Percentiles rank a stretch among this genome's conserved stretches.
These are phyloP conservation scores for Russula compacta DNA, from an alignment of 768 basidiomycete species.

Conservation along the genomic window DNA sequence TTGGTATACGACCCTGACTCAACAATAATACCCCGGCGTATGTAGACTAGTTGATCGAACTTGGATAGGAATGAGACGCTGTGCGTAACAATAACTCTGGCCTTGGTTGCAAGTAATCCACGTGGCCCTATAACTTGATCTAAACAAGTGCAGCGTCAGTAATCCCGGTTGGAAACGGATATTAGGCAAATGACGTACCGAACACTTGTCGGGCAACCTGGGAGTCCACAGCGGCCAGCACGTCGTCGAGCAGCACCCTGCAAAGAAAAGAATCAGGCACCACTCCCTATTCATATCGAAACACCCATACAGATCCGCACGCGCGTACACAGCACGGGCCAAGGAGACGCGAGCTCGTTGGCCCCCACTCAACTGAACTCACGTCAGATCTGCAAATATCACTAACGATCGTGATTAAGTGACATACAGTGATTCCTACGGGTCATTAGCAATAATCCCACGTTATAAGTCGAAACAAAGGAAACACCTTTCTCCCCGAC, in stretches of 20 bases:
- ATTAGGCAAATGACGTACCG: slow-evolving; percentile 32
- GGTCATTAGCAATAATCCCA: slow-evolving; percentile 21
- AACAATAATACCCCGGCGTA: slow-evolving; percentile 75
- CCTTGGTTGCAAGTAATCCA: slow-evolving; percentile 75
- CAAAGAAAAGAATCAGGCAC: neutral
- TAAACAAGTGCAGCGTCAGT: slow-evolving; percentile 24
- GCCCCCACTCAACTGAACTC: slow-evolving; percentile 61
- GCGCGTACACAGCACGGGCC: slow-evolving; percentile 84
- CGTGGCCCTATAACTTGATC: slow-evolving; percentile 82
- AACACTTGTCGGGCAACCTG: slow-evolving; percentile 85
- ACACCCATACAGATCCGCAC: slow-evolving; percentile 69
- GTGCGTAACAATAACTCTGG: slow-evolving; percentile 81
- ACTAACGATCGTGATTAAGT: neutral
- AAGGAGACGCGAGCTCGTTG: slow-evolving; percentile 77
- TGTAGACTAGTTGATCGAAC: slow-evolving; percentile 64
- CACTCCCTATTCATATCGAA: neutral
- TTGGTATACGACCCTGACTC: slow-evolving; percentile 62
- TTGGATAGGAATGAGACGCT: slow-evolving; percentile 73
- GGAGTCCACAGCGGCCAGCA: slow-evolving; percentile 77
- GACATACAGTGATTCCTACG: slow-evolving; percentile 46
- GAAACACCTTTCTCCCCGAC: slow-evolving; percentile 73
- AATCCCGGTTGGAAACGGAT: neutral
- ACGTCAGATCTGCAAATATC: neutral
- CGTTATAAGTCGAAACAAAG: neutral
- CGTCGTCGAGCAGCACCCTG: slow-evolving; percentile 81